Percentiles rank a stretch among this genome's conserved stretches.
Evolutionary conservation across 345 rosid genomes (phyloP).

Genomic region (Eucalyptus shirleyi): DNA sequence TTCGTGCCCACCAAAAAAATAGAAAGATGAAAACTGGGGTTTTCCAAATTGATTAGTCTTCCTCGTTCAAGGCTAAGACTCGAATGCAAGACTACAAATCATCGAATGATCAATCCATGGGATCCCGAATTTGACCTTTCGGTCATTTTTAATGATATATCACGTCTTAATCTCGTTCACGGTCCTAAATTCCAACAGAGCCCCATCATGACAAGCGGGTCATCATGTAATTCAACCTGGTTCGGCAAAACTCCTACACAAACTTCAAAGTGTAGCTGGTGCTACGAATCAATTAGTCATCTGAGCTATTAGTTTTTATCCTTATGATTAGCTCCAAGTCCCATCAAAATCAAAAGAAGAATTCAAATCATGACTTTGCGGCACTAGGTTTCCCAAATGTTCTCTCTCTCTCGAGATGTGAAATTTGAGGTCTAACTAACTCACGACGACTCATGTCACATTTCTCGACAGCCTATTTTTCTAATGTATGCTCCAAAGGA

Average conservation of each 20-base stretch:
- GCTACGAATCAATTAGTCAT: neutral
- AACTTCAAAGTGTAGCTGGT: neutral
- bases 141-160: neutral
- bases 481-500: neutral
- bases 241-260: neutral
- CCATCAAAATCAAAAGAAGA: neutral
- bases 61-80: neutral
- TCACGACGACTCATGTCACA: neutral
- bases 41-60: neutral
- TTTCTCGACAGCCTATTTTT: neutral
- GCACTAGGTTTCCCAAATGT: neutral
- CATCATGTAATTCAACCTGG: neutral
- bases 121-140: neutral
- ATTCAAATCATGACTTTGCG: neutral
- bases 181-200: neutral
- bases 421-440: neutral
- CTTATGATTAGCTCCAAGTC: neutral
- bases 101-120: neutral
- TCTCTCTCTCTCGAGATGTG: neutral
- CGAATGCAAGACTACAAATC: neutral
- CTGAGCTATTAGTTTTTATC: neutral
- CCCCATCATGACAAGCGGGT: neutral
- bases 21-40: neutral
- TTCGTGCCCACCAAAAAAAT: neutral
- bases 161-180: neutral